Evolutionary conservation across 202 grass and related monocot genomes (phyloP).

Genomic region (Dendrocalamus latiflorus): DNA sequence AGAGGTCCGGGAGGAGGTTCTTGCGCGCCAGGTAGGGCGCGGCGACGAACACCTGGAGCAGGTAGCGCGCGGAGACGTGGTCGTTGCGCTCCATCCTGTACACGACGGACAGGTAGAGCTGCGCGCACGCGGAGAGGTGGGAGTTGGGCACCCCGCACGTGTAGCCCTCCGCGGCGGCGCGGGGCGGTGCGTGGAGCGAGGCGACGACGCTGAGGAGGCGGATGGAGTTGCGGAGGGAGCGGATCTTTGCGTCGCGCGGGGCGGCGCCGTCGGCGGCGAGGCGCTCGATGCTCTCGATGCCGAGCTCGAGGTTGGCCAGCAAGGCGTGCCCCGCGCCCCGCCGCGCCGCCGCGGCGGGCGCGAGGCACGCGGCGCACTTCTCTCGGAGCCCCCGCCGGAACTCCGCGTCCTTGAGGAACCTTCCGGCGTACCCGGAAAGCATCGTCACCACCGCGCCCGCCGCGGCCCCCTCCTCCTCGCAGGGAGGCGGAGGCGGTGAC

Average conservation of each 20-base stretch:
- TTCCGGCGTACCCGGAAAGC: conserved; percentile 65
- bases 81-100: conserved; percentile 84
- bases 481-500: background rate
- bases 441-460: conserved; percentile 50
- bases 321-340: conserved; percentile 38
- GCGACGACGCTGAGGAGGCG: too few species aligned
- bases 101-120: conserved; percentile 82
- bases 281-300: conserved; percentile 76
- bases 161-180: too few species aligned
- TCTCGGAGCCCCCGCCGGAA: conserved; percentile 56
- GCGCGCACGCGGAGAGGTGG: too few species aligned
- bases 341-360: background rate
- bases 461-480: background rate
- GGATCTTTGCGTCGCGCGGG: conserved; percentile 67
- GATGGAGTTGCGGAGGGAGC: conserved; percentile 85
- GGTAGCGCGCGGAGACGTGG: conserved; percentile 61
- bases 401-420: conserved; percentile 54
- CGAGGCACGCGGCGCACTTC: conserved; percentile 56
- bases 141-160: too few species aligned
- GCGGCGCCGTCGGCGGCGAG: conserved; percentile 47
- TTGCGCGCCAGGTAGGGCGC: conserved; percentile 71
- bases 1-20: too few species aligned
- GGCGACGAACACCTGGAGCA: conserved; percentile 83
- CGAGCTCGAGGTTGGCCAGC: conserved; percentile 84
- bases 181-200: too few species aligned